Base-by-base conservation (phyloP, 176 grass and related monocot species). In the Oryza nivara region DNA sequence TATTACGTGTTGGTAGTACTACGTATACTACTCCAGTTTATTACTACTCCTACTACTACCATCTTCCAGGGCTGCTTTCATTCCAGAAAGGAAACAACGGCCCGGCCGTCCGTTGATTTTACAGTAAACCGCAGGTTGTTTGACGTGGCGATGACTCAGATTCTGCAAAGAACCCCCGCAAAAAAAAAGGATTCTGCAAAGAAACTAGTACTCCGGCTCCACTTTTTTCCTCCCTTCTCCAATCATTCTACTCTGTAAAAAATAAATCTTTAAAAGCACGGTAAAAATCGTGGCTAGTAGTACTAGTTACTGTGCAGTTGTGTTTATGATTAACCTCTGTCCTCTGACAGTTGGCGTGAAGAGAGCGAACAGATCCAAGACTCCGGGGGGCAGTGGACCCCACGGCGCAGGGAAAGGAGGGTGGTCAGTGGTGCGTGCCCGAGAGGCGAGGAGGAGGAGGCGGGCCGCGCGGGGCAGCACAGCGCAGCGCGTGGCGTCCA, bases 401-500 rank as follows among this genome's bases (percentile, higher is more conserved):
- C 52, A 56, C 4, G 17, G 52, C 17, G 16, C 17, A 20, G 52
- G 52, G 52, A 56, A 56, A 56, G 52, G 17, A 56, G 52, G 16
- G 47, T 15, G 45, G 35, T 36, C 30, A 32, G 35, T 36, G 35
- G 47, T 49, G 47, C 47, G 13, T 7, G 52, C 52, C 72, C 72
- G 9, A 74, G 48, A 74, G 22, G 22, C 71, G 6, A 73, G 44
- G 44, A 13, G n/a, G 19, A 48, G 46, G 30, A 32, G 30, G 30
- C 30, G 30, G 30, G 30, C 30, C 30, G 47, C 3, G 47, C 43
- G 43, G 43, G 43, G 43, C 43, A 9, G 43, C 43, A 26, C 5
- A 5, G 36, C 67, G 84, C 75, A 35, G 76, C 76, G 76, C 84
- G 84, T 79, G 76, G 84, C 58, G 49, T 67, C 76, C 76, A 49